These are phyloP conservation scores for Mycena epipterygia DNA, from an alignment of 768 basidiomycete species.

Conservation along the genomic window DNA sequence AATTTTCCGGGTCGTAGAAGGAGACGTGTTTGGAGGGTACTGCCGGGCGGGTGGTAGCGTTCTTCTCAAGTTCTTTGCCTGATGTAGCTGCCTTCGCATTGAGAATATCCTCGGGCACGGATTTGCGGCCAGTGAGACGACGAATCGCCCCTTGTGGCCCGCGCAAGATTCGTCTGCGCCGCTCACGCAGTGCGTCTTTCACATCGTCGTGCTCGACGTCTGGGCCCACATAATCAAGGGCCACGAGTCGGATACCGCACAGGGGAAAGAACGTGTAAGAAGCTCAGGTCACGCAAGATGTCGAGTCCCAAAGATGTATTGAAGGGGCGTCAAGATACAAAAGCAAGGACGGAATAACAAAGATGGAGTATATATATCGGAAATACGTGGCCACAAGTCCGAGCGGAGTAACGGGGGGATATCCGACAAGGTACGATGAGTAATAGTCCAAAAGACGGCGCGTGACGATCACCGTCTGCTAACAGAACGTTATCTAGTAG, in stretches of 20 bases:
- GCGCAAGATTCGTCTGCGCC: background rate
- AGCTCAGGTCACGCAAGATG: too few relatives aligned
- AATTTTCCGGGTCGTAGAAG: too few relatives aligned
- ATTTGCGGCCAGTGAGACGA: background rate
- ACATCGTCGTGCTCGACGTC: slow-evolving; percentile 3
- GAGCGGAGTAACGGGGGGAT: too few relatives aligned
- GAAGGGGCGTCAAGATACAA: too few relatives aligned
- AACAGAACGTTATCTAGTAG: too few relatives aligned
- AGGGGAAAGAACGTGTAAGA: slow-evolving; percentile 13
- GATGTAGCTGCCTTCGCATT: background rate
- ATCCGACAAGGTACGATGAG: too few relatives aligned
- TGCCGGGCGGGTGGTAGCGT: background rate
- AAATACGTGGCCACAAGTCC: too few relatives aligned
- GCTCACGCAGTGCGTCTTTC: background rate
- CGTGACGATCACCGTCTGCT: too few relatives aligned
- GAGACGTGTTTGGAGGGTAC: slow-evolving; percentile 7
- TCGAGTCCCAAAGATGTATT: too few relatives aligned
- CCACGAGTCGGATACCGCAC: background rate
- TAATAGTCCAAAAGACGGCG: too few relatives aligned
- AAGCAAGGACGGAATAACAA: too few relatives aligned
- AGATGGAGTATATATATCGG: too few relatives aligned
- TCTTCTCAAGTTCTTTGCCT: background rate
- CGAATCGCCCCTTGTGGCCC: background rate
- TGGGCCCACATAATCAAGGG: background rate
- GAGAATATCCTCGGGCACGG: background rate